These are phyloP conservation scores for Trichoderma koningiopsis DNA, from an alignment of 2,329 filamentous ascomycete genomes.

Conservation along the genomic window DNA sequence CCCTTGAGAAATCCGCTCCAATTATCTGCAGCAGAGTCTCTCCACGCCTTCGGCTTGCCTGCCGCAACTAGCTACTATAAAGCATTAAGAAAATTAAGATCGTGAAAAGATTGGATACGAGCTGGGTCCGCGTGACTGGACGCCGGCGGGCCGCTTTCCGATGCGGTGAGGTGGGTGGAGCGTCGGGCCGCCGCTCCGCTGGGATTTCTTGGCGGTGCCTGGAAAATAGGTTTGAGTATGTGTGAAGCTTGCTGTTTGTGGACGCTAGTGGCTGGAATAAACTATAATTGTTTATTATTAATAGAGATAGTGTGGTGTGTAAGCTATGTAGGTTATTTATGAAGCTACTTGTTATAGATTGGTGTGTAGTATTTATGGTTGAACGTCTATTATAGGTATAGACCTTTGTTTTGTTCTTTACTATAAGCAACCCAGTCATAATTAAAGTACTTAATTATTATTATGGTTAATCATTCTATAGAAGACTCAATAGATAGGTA, in stretches of 20 bases:
- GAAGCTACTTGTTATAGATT: not conserved
- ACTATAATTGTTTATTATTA: not conserved
- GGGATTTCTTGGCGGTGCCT: not conserved
- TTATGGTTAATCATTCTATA: not conserved
- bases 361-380: not conserved
- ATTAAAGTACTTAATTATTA: not conserved
- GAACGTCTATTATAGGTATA: not conserved
- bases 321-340: not conserved
- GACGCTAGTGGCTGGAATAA: not conserved
- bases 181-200: constrained; percentile 15
- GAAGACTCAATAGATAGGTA: not conserved
- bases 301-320: not conserved
- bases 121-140: not conserved
- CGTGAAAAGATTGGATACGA: not conserved
- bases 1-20: not conserved
- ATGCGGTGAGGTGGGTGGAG: not conserved
- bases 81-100: not conserved
- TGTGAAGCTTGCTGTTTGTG: not conserved
- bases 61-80: not conserved
- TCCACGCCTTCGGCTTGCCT: not conserved
- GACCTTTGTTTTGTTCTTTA: not conserved
- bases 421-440: not conserved
- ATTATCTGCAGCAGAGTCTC: not conserved
- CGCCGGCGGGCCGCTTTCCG: not conserved
- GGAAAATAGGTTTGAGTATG: no score